Evolutionary conservation across 2,329 filamentous ascomycete species (phyloP), one percentile per base, ranked within the genome.

Genomic region (Chaetomiaceae sp.): DNA sequence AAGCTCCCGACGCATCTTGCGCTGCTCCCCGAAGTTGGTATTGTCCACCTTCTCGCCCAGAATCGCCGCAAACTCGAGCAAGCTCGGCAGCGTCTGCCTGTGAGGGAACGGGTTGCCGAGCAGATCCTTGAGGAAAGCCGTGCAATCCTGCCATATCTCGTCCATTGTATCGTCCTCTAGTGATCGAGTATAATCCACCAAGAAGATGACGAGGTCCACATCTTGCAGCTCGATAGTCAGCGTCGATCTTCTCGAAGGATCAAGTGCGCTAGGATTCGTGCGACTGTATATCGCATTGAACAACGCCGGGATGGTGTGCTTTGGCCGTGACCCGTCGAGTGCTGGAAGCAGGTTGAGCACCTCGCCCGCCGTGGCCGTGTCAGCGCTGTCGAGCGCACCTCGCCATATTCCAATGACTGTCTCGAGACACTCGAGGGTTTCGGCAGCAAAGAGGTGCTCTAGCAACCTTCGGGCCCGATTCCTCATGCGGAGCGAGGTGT

Each of bases 111-210:
- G 95, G 63, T 99, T 99, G 20, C 86, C 83, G 23, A 99, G 76
- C 23, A 99, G 79, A 65, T 99, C 95, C 56, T 84, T 86, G 54
- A 97, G 69, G 67, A 99, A 99, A 0, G 86, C 81, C 62, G 91
- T 89, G 66, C 92, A 99, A 65, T 99, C 92, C 35, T 84, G 78
- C 93, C 93, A 99, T 43, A 99, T 96, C 68, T 99, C 93, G 62
- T 99, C 93, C 79, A 96, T 92, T 14, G 93, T 87, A 71, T 99
- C 93, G 62, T 99, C 93, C 63, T 99, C 93, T 12, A 97, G 75
- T 0, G 91, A 93, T 25, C 81, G 81, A 0, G 90, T 86, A 67
- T 99, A 99, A 55, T 93, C 87, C 7, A 96, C 87, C 39, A 97
- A 70, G 66, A 99, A 99, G 8, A 86, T 81, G 8, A 92, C 88